These are phyloP conservation scores for Sphenostylis stenocarpa DNA, from an alignment of 306 rosid genomes.

Conservation along the genomic window DNA sequence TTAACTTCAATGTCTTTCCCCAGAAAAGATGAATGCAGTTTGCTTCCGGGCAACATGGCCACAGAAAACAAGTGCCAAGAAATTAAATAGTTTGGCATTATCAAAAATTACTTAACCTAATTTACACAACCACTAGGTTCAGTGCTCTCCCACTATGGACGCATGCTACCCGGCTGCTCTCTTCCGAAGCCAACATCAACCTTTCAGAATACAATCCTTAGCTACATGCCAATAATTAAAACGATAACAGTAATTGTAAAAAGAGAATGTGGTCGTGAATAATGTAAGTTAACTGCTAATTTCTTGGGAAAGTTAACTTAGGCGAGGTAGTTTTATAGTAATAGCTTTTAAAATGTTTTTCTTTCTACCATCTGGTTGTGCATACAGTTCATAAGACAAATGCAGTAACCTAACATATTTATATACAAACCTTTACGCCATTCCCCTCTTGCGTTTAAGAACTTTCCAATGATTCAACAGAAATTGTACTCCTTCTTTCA, in stretches of 20 bases:
- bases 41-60: background rate
- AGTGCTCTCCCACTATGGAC: background rate
- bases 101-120: background rate
- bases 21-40: background rate
- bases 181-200: slow-evolving; percentile 31
- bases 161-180: slow-evolving; percentile 16
- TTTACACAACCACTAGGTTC: background rate
- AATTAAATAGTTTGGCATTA: slow-evolving; percentile 10
- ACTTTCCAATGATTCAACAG: slow-evolving; percentile 39
- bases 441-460: slow-evolving; percentile 39
- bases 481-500: slow-evolving; percentile 46
- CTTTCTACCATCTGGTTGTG: background rate
- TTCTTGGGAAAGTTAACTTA: background rate
- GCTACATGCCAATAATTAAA: background rate
- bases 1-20: slow-evolving; percentile 27
- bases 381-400: background rate
- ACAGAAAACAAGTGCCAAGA: slow-evolving; percentile 10
- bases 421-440: slow-evolving; percentile 43
- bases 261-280: background rate
- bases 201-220: slow-evolving; percentile 24
- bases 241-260: background rate
- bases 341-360: background rate
- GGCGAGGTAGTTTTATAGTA: background rate
- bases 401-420: background rate
- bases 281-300: background rate